A percentile compares a stretch with the other conserved stretches of the same genome.
Evolutionary conservation across 2,329 filamentous ascomycete genomes (phyloP).

Genomic region (Neurospora sp.): DNA sequence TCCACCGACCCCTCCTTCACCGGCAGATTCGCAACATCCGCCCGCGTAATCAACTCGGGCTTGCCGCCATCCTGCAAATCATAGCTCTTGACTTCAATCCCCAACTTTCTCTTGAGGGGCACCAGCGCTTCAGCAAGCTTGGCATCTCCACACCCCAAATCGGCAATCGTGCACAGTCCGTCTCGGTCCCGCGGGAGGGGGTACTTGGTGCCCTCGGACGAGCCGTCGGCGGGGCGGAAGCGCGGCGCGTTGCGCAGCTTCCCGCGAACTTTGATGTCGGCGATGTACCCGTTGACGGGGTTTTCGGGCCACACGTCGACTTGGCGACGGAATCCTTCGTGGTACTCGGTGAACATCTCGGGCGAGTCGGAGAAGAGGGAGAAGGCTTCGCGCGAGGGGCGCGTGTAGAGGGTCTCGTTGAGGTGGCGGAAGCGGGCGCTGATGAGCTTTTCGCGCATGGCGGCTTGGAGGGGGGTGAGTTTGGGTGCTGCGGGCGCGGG

Average conservation of each 20-base stretch:
- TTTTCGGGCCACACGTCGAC: constrained; percentile 96
- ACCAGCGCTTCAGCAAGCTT: constrained; percentile 63
- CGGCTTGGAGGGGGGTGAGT: constrained; percentile 83
- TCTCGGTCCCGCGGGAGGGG: constrained; percentile 28
- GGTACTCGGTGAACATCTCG: constrained; percentile 93
- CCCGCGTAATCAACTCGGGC: constrained; percentile 62
- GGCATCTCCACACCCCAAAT: constrained; percentile 90
- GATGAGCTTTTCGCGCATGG: constrained; percentile 90
- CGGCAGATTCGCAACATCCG: constrained; percentile 80
- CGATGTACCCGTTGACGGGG: constrained; percentile 80
- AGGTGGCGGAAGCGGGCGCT: constrained; percentile 95
- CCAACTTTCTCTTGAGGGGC: constrained; percentile 52
- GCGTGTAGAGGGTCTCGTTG: constrained; percentile 93
- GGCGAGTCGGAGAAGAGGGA: constrained; percentile 73
- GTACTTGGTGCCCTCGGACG: constrained; percentile 20
- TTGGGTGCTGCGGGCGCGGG: constrained; percentile 36
- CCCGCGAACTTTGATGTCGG: constrained; percentile 58
- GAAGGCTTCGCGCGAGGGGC: constrained; percentile 74
- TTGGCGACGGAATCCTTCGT: constrained; percentile 90
- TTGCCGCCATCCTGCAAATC: constrained; percentile 68
- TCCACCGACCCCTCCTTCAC: constrained; percentile 67
- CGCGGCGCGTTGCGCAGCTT: constrained; percentile 16
- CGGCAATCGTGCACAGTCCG: constrained; percentile 69
- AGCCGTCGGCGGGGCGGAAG: constrained; percentile 14
- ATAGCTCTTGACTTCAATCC: constrained; percentile 70